Percentiles rank a stretch among this genome's conserved stretches.
phyloP scores from a whole-genome alignment of 2,329 filamentous ascomycete genomes.

The Colletotrichum plurivorum region DNA sequence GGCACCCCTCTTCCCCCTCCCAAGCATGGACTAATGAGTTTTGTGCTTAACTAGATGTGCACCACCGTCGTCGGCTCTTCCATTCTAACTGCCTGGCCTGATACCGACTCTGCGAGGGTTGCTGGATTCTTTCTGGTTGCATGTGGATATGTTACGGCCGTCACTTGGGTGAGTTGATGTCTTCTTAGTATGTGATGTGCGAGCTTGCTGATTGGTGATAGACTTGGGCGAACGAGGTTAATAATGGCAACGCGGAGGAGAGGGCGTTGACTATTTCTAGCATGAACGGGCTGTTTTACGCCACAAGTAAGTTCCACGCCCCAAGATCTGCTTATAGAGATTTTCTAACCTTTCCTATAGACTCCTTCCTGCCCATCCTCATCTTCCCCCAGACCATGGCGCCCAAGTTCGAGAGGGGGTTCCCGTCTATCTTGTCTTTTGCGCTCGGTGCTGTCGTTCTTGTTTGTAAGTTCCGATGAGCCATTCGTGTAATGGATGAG shows the following conservation, averaged over 20 bases:
- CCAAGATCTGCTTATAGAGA: rapidly evolving
- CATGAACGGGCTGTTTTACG: constrained; percentile 52
- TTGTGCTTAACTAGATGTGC: no score
- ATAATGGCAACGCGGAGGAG: constrained; percentile 49
- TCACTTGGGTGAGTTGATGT: constrained; percentile 5
- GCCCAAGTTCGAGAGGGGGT: constrained; percentile 44
- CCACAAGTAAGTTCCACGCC: constrained; percentile 18
- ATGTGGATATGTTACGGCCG: constrained; percentile 25
- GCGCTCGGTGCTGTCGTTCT: constrained; percentile 25
- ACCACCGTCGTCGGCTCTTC: constrained; percentile 30
- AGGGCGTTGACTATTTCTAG: constrained; percentile 49
- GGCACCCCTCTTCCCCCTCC: no score
- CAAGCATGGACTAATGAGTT: neutral
- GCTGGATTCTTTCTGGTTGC: constrained; percentile 25
- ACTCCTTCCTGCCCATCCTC: constrained; percentile 50
- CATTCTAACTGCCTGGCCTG: constrained; percentile 16
- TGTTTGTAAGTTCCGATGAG: no score
- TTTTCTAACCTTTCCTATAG: constrained; percentile 25
- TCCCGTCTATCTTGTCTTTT: constrained; percentile 12
- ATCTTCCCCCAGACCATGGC: constrained; percentile 52
- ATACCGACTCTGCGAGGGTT: constrained; percentile 12
- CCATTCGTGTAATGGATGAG: no score
- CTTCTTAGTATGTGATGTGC: no score
- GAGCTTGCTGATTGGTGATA: constrained; percentile 28
- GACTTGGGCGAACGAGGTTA: constrained; percentile 52